Evolutionary conservation across 441 rosid species (phyloP).

Genomic region (Bocquillonia castaneifolia): DNA sequence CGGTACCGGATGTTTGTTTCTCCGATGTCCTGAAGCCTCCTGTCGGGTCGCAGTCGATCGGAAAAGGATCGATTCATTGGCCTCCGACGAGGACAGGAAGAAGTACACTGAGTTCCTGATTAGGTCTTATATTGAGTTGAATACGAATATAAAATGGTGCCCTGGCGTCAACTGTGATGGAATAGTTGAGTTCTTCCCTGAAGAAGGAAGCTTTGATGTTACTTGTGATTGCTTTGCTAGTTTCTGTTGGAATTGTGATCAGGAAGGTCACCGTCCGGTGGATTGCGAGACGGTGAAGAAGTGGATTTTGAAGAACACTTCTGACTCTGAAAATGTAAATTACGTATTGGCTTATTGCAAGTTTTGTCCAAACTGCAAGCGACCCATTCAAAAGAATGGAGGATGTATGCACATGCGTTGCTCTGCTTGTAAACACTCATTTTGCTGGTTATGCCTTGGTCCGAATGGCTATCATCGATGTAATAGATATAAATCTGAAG

Average conservation of each 20-base stretch:
- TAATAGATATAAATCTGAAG: slow-evolving; percentile 20
- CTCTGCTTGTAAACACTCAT: slow-evolving; percentile 45
- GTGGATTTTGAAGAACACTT: slow-evolving; percentile 61
- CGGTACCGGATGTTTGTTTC: slow-evolving; percentile 57
- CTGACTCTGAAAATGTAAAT: slow-evolving; percentile 65
- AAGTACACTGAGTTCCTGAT: slow-evolving; percentile 45
- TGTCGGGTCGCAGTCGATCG: slow-evolving; percentile 50
- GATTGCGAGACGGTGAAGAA: slow-evolving; percentile 54
- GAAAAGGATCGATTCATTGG: slow-evolving; percentile 41
- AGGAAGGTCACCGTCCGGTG: slow-evolving; percentile 80
- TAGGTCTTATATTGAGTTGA: slow-evolving; percentile 56
- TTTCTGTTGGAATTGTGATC: slow-evolving; percentile 70
- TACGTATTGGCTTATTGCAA: slow-evolving; percentile 61
- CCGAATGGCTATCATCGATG: slow-evolving; percentile 40
- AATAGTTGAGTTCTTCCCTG: slow-evolving; percentile 44
- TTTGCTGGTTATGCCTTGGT: slow-evolving; percentile 76
- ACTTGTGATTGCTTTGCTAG: slow-evolving; percentile 47
- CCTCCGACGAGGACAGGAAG: slow-evolving; percentile 38
- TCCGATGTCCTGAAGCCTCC: slow-evolving; percentile 63
- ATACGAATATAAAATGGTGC: slow-evolving; percentile 59
- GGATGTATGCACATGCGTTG: slow-evolving; percentile 76
- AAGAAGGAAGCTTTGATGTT: slow-evolving; percentile 43
- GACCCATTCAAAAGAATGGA: slow-evolving; percentile 69
- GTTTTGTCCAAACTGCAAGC: slow-evolving; percentile 75
- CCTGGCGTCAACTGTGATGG: slow-evolving; percentile 58